These are phyloP conservation scores for Galerina marginata DNA, from an alignment of 768 basidiomycete genomes.

Conservation along the genomic window DNA sequence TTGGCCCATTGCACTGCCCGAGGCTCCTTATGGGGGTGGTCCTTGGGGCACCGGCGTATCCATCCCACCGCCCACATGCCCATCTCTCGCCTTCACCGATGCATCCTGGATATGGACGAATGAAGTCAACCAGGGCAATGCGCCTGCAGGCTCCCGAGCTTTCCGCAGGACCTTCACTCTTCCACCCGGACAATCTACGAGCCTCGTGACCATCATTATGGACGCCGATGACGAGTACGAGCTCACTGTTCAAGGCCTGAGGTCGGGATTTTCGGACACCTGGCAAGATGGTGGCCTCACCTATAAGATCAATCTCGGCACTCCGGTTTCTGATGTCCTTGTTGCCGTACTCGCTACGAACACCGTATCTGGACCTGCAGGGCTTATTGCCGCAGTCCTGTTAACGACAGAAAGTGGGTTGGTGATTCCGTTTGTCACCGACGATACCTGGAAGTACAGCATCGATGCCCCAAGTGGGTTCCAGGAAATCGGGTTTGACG, in stretches of 20 bases:
- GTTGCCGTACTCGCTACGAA: neutral
- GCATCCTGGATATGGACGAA: constrained; percentile 39
- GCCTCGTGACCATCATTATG: neutral
- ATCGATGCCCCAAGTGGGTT: neutral
- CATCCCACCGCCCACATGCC: constrained; percentile 13
- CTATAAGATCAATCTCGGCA: neutral
- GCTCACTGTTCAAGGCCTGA: constrained; percentile 1
- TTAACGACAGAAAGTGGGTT: neutral
- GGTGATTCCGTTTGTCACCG: neutral
- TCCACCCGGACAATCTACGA: constrained; percentile 21
- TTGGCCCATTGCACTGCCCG: constrained; percentile 31
- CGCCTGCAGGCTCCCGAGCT: constrained; percentile 30
- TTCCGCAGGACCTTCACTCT: constrained; percentile 33
- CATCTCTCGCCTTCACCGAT: constrained; percentile 26
- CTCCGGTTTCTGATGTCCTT: neutral
- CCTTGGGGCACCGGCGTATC: constrained; percentile 2
- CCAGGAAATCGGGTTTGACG: neutral
- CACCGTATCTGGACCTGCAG: neutral
- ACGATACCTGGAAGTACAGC: neutral
- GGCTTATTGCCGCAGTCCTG: neutral
- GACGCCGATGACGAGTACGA: neutral
- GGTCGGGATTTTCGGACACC: constrained; percentile 1
- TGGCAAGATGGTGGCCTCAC: constrained; percentile 5
- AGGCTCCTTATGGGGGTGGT: constrained; percentile 13
- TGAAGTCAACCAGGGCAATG: constrained; percentile 25